Evolutionary conservation across 179 eudicot genomes (phyloP).

Genomic region (Beta lomatogona): DNA sequence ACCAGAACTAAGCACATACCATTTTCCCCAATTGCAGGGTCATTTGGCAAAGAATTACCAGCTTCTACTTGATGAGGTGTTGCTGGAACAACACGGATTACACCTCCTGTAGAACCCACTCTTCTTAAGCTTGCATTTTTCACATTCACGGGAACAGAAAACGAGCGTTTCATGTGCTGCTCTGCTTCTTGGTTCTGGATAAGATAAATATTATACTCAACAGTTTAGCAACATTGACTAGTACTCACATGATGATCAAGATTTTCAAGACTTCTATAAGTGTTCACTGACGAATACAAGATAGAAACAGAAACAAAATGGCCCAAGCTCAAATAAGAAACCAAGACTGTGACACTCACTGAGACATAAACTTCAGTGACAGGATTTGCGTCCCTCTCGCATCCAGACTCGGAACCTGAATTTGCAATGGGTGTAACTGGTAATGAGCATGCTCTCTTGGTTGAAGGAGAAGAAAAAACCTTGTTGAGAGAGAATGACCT

Average conservation of each 20-base stretch:
- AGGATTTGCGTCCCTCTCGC: constrained; percentile 23
- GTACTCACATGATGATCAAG: neutral
- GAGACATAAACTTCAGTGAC: constrained; percentile 12
- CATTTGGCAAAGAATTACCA: constrained; percentile 15
- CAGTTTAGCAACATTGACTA: neutral
- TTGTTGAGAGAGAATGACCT: constrained; percentile 42
- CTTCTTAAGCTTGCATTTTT: constrained; percentile 39
- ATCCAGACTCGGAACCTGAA: constrained; percentile 23
- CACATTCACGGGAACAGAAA: constrained; percentile 41
- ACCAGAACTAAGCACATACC: constrained; percentile 25
- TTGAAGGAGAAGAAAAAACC: constrained; percentile 41
- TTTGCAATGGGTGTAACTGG: constrained; percentile 42
- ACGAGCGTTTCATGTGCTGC: constrained; percentile 37
- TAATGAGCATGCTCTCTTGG: constrained; percentile 41
- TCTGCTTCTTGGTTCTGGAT: constrained; percentile 36
- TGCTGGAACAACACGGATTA: constrained; percentile 37
- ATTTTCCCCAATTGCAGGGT: constrained; percentile 23
- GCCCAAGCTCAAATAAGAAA: neutral
- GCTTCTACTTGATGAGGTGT: constrained; percentile 29
- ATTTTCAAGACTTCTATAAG: neutral
- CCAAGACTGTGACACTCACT: constrained; percentile 30
- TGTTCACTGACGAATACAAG: neutral
- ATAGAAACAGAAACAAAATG: neutral
- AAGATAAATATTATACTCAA: neutral
- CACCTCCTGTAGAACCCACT: constrained; percentile 38